phyloP scores from a whole-genome alignment of 108 stramenopile species.

The Skeletonema tropicum region DNA sequence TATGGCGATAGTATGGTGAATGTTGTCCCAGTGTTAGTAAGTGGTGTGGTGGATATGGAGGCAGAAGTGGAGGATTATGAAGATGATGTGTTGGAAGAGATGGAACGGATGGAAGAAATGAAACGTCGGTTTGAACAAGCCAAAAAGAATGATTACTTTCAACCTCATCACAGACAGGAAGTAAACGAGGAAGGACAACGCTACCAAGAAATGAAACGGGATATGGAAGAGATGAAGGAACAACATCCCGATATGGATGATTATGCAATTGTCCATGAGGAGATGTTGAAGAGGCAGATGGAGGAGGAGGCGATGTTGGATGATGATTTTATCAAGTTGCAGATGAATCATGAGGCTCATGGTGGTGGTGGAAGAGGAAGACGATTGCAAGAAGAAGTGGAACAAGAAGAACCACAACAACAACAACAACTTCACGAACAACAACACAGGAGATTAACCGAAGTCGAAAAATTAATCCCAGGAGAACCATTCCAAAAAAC shows the following conservation, averaged over 20 bases:
- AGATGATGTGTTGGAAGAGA: conserved; percentile 11
- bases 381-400: conserved; percentile 9
- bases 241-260: conserved; percentile 18
- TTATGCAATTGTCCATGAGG: conserved; percentile 21
- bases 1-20: conserved; percentile 13
- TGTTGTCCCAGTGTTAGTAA: conserved; percentile 13
- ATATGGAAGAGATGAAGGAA: conserved; percentile 24
- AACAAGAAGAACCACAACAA: background rate
- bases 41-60: conserved; percentile 67
- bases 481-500: conserved; percentile 75
- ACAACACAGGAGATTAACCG: background rate
- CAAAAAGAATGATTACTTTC: too few relatives aligned
- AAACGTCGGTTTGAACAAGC: too few relatives aligned
- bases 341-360: conserved; percentile 27
- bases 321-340: conserved; percentile 52
- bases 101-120: background rate
- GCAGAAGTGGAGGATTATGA: conserved; percentile 27
- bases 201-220: conserved; percentile 9
- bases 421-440: too few relatives aligned
- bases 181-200: background rate
- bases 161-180: background rate
- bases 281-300: conserved; percentile 5
- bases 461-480: conserved; percentile 3
- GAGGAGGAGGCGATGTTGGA: conserved; percentile 22
- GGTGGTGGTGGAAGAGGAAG: conserved; percentile 22